Percentiles rank a stretch among this genome's conserved stretches.
Conservation (phyloP, 129 eudicot genomes). For the Flaveria brownii region DNA sequence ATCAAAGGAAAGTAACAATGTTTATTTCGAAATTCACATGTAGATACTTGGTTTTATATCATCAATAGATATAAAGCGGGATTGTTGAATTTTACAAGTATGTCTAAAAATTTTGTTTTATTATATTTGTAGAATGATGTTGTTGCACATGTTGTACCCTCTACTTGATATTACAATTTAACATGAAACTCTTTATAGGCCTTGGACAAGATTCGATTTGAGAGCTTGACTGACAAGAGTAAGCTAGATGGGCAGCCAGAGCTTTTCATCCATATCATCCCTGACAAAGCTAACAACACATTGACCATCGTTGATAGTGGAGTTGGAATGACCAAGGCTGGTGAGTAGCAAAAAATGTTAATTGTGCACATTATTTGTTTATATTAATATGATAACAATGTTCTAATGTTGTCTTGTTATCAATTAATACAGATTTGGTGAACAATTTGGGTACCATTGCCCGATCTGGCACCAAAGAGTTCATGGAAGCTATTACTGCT, state of each 20-base stretch:
- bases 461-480: conserved; percentile 82
- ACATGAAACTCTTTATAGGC: conserved; percentile 40
- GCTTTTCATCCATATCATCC: conserved; percentile 84
- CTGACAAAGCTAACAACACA: conserved; percentile 76
- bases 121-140: too few relatives aligned
- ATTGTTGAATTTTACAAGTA: neutral
- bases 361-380: neutral
- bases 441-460: conserved; percentile 93
- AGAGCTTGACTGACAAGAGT: conserved; percentile 92
- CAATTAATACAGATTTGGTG: conserved; percentile 59
- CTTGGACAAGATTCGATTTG: conserved; percentile 83
- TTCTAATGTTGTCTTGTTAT: neutral
- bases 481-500: conserved; percentile 90
- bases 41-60: too few relatives aligned
- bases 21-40: neutral
- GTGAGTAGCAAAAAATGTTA: conserved; percentile 38
- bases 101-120: too few relatives aligned
- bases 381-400: neutral
- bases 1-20: neutral
- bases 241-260: conserved; percentile 91
- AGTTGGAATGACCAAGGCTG: conserved; percentile 95
- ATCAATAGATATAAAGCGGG: neutral
- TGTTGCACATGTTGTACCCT: neutral
- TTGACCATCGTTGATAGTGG: conserved; percentile 87
- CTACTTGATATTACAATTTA: neutral